Percentiles rank a stretch among this genome's conserved stretches.
Conservation (phyloP, 2,329 filamentous ascomycete genomes). For the Fusarium burgessii region DNA sequence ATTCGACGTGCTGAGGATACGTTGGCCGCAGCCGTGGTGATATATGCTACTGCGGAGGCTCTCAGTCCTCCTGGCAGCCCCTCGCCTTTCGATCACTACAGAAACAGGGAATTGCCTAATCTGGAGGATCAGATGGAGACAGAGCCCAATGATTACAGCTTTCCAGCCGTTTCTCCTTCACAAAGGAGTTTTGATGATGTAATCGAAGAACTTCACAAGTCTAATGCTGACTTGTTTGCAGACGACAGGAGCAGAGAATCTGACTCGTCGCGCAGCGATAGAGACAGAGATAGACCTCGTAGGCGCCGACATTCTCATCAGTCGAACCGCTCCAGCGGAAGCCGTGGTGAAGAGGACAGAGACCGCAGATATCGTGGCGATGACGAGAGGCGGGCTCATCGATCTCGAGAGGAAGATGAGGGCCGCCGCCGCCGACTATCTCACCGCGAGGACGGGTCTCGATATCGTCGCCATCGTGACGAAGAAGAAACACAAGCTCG, state of each 20-base stretch:
- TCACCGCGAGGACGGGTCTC: constrained; percentile 38
- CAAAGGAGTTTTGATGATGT: constrained; percentile 52
- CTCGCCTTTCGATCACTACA: constrained; percentile 35
- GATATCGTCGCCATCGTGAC: constrained; percentile 33
- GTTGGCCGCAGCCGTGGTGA: constrained; percentile 65
- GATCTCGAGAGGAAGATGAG: constrained; percentile 43
- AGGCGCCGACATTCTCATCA: constrained; percentile 57
- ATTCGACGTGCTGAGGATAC: constrained; percentile 63
- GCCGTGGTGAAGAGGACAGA: constrained; percentile 49
- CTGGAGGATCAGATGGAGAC: constrained; percentile 45
- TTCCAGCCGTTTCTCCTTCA: constrained; percentile 50
- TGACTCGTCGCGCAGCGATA: constrained; percentile 52
- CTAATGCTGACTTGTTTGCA: constrained; percentile 68
- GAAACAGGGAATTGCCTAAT: constrained; percentile 45
- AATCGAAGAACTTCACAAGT: constrained; percentile 57
- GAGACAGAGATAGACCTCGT: constrained; percentile 56
- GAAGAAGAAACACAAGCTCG: constrained; percentile 36
- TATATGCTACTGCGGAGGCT: constrained; percentile 64
- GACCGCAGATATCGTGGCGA: constrained; percentile 44
- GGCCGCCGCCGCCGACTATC: constrained; percentile 40
- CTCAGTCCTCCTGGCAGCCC: constrained; percentile 58
- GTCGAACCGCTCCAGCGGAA: constrained; percentile 48
- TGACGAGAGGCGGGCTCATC: constrained; percentile 42
- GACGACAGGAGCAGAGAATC: constrained; percentile 60
- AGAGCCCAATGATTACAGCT: constrained; percentile 47